phyloP scores from a whole-genome alignment of 2,329 filamentous ascomycete genomes.

The Claviceps sp. region DNA sequence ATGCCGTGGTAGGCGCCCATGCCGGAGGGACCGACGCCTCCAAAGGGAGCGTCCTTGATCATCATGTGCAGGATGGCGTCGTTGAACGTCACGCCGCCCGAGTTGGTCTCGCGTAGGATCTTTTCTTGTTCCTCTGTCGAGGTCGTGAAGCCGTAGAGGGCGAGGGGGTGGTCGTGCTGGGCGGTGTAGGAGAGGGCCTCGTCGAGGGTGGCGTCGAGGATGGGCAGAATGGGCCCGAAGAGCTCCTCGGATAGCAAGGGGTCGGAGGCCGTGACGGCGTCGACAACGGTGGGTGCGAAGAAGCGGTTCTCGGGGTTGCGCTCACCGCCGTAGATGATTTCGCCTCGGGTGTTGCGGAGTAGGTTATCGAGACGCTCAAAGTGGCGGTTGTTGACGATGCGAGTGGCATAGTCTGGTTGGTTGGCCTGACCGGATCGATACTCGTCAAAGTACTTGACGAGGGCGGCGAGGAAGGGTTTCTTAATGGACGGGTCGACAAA shows the following conservation, averaged over 20 bases:
- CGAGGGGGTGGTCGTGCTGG: slow-evolving; percentile 21
- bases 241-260: slow-evolving; percentile 29
- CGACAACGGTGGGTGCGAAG: slow-evolving; percentile 25
- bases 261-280: slow-evolving; percentile 21
- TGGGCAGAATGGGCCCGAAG: slow-evolving; percentile 29
- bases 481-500: slow-evolving; percentile 27
- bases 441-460: slow-evolving; percentile 20
- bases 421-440: slow-evolving; percentile 5
- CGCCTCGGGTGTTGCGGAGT: slow-evolving; percentile 22
- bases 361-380: slow-evolving; percentile 26
- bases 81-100: slow-evolving; percentile 33
- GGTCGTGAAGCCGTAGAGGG: slow-evolving; percentile 27
- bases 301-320: slow-evolving; percentile 16
- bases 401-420: slow-evolving; percentile 8
- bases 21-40: slow-evolving; percentile 31
- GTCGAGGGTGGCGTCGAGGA: slow-evolving; percentile 20
- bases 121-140: slow-evolving; percentile 20
- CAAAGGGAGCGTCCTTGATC: slow-evolving; percentile 28
- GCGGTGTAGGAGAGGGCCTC: slow-evolving; percentile 18
- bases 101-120: slow-evolving; percentile 17
- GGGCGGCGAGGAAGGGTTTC: slow-evolving; percentile 20
- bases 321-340: slow-evolving; percentile 21
- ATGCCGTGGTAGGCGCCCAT: slow-evolving; percentile 29
- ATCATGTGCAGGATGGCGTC: slow-evolving; percentile 25
- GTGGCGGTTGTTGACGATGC: slow-evolving; percentile 29